Percentiles rank a stretch among this genome's conserved stretches.
Evolutionary conservation across 345 rosid genomes (phyloP).

Genomic region (Rhodamnia argentea): DNA sequence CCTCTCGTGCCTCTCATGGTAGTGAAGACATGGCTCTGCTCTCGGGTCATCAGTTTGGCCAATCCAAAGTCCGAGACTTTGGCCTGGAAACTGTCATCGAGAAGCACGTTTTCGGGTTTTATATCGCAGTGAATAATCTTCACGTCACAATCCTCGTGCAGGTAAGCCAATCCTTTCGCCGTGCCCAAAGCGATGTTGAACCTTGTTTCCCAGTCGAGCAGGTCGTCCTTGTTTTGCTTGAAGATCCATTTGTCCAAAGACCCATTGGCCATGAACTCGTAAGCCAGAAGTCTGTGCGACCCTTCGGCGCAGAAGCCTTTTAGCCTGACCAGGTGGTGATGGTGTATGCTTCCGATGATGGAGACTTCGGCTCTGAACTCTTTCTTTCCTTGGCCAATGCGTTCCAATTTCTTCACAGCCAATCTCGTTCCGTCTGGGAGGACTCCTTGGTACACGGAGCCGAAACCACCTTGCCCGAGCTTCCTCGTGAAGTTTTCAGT

Average conservation of each 20-base stretch:
- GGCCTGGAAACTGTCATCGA: conserved; percentile 63
- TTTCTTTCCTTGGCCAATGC: conserved; percentile 91
- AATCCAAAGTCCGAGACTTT: conserved; percentile 97
- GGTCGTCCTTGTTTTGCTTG: conserved; percentile 29
- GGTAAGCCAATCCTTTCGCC: conserved; percentile 90
- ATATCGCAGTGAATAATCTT: conserved; percentile 88
- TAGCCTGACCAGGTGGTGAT: conserved; percentile 82
- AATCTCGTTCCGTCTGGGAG: conserved; percentile 64
- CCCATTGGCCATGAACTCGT: conserved; percentile 79
- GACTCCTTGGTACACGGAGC: conserved; percentile 74
- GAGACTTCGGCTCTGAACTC: conserved; percentile 94
- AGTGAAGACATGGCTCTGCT: conserved; percentile 89
- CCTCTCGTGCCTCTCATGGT: conserved; percentile 91
- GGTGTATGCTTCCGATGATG: conserved; percentile 87
- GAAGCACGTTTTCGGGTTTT: conserved; percentile 87
- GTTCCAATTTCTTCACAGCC: conserved; percentile 93
- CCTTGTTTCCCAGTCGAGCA: conserved; percentile 75
- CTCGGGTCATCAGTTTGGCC: conserved; percentile 86
- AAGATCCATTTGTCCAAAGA: conserved; percentile 90
- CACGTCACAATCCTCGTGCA: conserved; percentile 87
- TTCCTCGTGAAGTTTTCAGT: conserved; percentile 69
- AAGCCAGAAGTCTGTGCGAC: conserved; percentile 65
- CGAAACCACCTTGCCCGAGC: conserved; percentile 95
- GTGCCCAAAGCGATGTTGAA: conserved; percentile 81
- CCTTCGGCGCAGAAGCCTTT: conserved; percentile 94